phyloP scores from a whole-genome alignment of 2,329 filamentous ascomycete species.

The Emericellopsis atlantica region DNA sequence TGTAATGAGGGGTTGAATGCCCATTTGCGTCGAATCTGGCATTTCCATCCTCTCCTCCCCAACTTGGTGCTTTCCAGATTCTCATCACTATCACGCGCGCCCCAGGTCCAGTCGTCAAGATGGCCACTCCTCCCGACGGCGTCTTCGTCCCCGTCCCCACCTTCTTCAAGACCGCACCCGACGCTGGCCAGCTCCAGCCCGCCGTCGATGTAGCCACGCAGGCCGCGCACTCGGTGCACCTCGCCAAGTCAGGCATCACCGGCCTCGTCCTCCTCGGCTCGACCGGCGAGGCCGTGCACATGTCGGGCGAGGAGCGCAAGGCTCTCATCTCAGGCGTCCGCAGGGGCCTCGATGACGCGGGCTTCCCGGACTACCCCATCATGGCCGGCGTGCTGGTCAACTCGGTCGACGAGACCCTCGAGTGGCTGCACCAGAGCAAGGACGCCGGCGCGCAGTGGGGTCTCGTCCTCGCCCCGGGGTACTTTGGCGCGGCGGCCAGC shows the following conservation, averaged over 20 bases:
- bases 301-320: constrained; percentile 41
- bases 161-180: constrained; percentile 35
- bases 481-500: constrained; percentile 45
- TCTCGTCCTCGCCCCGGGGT: constrained; percentile 50
- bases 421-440: constrained; percentile 3
- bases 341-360: constrained; percentile 38
- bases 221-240: constrained; percentile 42
- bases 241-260: constrained; percentile 44
- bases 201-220: constrained; percentile 46
- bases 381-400: constrained; percentile 38
- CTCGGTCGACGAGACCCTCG: constrained; percentile 14
- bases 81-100: too few relatives aligned
- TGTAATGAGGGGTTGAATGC: too few relatives aligned
- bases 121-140: constrained; percentile 21
- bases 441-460: constrained; percentile 5
- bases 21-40: too few relatives aligned
- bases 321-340: constrained; percentile 40
- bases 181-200: constrained; percentile 29
- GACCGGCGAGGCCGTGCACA: constrained; percentile 51
- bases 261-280: constrained; percentile 50
- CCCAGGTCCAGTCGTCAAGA: not conserved
- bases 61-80: too few relatives aligned
- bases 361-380: constrained; percentile 45
- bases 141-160: constrained; percentile 49
- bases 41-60: too few relatives aligned